Evolutionary conservation across 176 grass and related monocot genomes (phyloP), one percentile per base, ranked within the genome.

Genomic region (Triticum timopheevii): DNA sequence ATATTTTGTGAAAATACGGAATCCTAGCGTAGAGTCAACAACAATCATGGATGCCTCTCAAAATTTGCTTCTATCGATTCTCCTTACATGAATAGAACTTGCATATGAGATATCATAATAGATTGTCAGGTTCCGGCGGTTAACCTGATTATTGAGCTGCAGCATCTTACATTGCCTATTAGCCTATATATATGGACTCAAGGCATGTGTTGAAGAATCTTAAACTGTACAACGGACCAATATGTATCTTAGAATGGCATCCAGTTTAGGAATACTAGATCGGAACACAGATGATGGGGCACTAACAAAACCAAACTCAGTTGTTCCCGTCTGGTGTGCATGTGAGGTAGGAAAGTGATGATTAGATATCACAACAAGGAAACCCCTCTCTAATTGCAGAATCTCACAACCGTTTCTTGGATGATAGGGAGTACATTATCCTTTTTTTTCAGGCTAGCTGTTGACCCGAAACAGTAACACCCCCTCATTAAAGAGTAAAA

Each of bases 281-380:
- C 81, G n/a, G 62, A 85, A 71, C 27, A 54, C 50, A 85, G 65
- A 61, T 70, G 63, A 76, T 82, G 50, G 8, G 7, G 10, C 61
- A 62, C 39, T 50, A 61, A 84, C 61, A 88, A 22, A 91, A 62
- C 58, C 1, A 15, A 50, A 54, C 19, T 77, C 69, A 85, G 22
- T 22, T 88, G 77, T 85, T 91, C 82, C 11, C 76, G 82, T 91
- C 81, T 24, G 90, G 40, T 85, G 39, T 76, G 86, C 82, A 81
- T 84, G 82, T 91, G 68, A 81, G 20, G 56, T 59, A 84, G 25
- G 19, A 24, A 25, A 52, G n/a, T 39, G 62, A 84, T 87, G 80
- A 68, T 90, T 71, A 77, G 63, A 78, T 63, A 69, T n/a, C 22
- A 62, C 9, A 84, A 50, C 13, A 87, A 45, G 36, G 4, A 42